phyloP scores from a whole-genome alignment of 371 early-diverging fungal species.

The Dinochytrium kinnereticum region DNA sequence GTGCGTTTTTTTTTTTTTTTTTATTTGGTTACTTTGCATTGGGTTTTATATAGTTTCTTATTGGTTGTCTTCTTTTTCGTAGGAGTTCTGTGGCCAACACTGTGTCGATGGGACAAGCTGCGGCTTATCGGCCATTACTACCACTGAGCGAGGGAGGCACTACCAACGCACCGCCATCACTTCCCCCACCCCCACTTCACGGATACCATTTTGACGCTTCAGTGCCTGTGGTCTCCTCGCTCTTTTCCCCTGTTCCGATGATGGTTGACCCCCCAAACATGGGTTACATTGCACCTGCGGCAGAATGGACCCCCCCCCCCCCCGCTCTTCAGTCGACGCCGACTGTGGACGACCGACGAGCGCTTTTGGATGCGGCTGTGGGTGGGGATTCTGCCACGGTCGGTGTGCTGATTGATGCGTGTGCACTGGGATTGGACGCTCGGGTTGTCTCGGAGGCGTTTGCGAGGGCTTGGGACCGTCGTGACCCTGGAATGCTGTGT shows the following conservation, averaged over 20 bases:
- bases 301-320: background rate
- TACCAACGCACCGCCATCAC: background rate
- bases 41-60: background rate
- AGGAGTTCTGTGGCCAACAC: slow-evolving; percentile 18
- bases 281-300: background rate
- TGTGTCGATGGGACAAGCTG: background rate
- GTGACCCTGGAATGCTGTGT: slow-evolving; percentile 27
- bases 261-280: background rate
- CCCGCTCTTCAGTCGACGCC: background rate
- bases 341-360: slow-evolving; percentile 35
- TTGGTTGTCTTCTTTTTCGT: background rate
- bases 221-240: background rate
- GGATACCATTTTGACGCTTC: background rate
- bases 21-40: background rate
- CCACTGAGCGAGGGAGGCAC: background rate
- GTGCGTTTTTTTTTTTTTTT: background rate
- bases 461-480: slow-evolving; percentile 37
- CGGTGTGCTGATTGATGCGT: slow-evolving; percentile 17
- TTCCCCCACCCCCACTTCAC: background rate
- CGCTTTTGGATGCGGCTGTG: slow-evolving; percentile 31
- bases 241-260: background rate
- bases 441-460: slow-evolving; percentile 33
- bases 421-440: slow-evolving; percentile 27
- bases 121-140: too few species aligned
- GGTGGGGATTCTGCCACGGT: slow-evolving; percentile 24